A percentile compares a stretch with the other conserved stretches of the same genome.
Evolutionary conservation across 2,329 filamentous ascomycete species (phyloP).

Genomic region (Monosporascus sp.): DNA sequence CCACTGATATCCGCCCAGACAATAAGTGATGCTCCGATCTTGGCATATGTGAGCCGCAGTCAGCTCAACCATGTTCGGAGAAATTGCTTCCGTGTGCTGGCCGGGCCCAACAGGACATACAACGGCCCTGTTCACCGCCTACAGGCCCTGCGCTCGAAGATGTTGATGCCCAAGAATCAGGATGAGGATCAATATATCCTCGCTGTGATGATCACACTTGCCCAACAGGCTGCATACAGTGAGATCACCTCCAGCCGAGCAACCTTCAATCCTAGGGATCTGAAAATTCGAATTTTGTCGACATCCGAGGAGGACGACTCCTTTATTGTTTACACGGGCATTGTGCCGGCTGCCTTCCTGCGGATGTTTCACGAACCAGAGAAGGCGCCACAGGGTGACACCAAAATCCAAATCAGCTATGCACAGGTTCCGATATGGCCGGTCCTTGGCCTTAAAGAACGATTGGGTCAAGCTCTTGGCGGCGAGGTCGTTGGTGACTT

Average conservation of each 20-base stretch:
- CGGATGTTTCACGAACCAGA: conserved; percentile 45
- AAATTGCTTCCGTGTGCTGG: conserved; percentile 41
- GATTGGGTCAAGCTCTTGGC: conserved; percentile 49
- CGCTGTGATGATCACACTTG: conserved; percentile 50
- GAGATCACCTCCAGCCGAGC: conserved; percentile 9
- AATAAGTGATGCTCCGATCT: conserved; percentile 27
- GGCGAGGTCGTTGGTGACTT: conserved; percentile 43
- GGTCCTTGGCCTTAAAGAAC: conserved; percentile 48
- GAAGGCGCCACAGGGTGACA: conserved; percentile 28
- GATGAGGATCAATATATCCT: conserved; percentile 50
- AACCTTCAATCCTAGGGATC: conserved; percentile 29
- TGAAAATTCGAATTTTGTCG: conserved; percentile 46
- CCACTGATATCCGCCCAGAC: background rate
- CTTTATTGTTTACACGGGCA: conserved; percentile 49
- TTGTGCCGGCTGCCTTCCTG: conserved; percentile 44
- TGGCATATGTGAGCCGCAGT: conserved; percentile 44
- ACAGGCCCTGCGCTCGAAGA: conserved; percentile 41
- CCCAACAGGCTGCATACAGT: conserved; percentile 48
- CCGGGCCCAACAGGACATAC: conserved; percentile 31
- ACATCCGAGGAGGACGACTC: conserved; percentile 40
- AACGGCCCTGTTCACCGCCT: conserved; percentile 46
- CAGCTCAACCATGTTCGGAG: conserved; percentile 41
- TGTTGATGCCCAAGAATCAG: conserved; percentile 40
- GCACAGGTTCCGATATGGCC: conserved; percentile 49
- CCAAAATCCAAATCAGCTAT: conserved; percentile 42